phyloP scores from a whole-genome alignment of 1,284 basidiomycete species.

The Heliocybe sulcata region DNA sequence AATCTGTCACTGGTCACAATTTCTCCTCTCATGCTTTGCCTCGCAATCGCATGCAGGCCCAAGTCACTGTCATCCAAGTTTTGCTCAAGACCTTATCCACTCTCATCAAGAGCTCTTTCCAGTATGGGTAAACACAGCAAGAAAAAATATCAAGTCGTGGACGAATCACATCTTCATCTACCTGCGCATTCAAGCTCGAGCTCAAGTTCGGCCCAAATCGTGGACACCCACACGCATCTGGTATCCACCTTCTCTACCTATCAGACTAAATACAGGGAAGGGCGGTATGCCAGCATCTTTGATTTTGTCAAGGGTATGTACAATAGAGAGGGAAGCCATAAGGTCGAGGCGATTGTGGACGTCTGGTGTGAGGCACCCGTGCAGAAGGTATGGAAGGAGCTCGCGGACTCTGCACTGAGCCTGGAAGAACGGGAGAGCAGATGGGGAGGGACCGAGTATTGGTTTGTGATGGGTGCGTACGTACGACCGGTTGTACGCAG shows the following conservation, averaged over 20 bases:
- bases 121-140: slow-evolving; percentile 31
- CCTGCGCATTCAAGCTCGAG: slow-evolving; percentile 21
- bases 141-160: slow-evolving; percentile 16
- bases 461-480: slow-evolving; percentile 67
- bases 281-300: slow-evolving; percentile 42
- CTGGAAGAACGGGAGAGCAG: slow-evolving; percentile 35
- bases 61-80: no score
- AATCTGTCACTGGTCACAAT: no score
- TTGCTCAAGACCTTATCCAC: no score
- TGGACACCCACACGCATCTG: slow-evolving; percentile 79
- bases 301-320: slow-evolving; percentile 65
- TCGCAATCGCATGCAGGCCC: no score
- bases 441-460: slow-evolving; percentile 65
- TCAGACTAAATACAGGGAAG: slow-evolving; percentile 46
- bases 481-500: neutral
- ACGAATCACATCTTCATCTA: slow-evolving; percentile 24
- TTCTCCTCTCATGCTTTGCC: no score
- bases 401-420: slow-evolving; percentile 64
- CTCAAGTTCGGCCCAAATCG: slow-evolving; percentile 32
- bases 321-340: slow-evolving; percentile 24
- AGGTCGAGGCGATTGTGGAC: slow-evolving; percentile 64
- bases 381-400: slow-evolving; percentile 48
- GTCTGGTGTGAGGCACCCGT: slow-evolving; percentile 81
- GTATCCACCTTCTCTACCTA: slow-evolving; percentile 63
- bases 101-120: no score